Percentiles rank a stretch among this genome's conserved stretches.
These are phyloP conservation scores for Solanum pinnatisectum DNA, from an alignment of 257 asterid species.

Conservation along the genomic window DNA sequence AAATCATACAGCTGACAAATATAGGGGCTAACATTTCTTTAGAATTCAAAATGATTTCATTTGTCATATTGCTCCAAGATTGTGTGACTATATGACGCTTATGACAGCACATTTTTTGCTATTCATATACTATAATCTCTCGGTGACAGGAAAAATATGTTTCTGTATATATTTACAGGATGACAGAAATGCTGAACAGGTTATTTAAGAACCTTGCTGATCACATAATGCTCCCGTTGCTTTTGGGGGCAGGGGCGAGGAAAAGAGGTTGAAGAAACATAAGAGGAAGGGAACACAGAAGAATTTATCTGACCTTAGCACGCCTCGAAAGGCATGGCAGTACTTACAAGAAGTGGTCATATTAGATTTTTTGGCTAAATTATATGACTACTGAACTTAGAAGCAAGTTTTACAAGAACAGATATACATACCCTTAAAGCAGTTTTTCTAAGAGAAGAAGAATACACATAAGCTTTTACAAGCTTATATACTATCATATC, in stretches of 20 bases:
- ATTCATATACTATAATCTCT: background rate
- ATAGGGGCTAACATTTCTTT: background rate
- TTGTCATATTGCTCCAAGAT: background rate
- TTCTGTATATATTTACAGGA: background rate
- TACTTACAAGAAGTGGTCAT: background rate
- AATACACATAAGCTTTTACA: conserved; percentile 69
- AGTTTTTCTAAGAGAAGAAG: conserved; percentile 81
- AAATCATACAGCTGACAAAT: background rate
- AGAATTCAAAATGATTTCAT: background rate
- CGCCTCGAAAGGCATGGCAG: background rate
- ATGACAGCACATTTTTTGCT: background rate
- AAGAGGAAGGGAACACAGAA: background rate
- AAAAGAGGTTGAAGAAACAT: background rate
- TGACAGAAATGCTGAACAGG: background rate
- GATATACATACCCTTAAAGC: conserved; percentile 65
- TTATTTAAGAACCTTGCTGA: background rate
- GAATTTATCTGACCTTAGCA: background rate
- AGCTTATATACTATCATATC: conserved; percentile 80
- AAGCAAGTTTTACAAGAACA: background rate
- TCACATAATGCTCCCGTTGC: background rate
- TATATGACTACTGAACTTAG: background rate
- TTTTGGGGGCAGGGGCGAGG: background rate
- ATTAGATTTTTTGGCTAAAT: background rate
- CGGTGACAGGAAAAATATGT: background rate
- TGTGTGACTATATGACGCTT: background rate